Evolutionary conservation across 768 basidiomycete species (phyloP), one percentile per base, ranked within the genome.

Genomic region (Pisolithus marmoratus): DNA sequence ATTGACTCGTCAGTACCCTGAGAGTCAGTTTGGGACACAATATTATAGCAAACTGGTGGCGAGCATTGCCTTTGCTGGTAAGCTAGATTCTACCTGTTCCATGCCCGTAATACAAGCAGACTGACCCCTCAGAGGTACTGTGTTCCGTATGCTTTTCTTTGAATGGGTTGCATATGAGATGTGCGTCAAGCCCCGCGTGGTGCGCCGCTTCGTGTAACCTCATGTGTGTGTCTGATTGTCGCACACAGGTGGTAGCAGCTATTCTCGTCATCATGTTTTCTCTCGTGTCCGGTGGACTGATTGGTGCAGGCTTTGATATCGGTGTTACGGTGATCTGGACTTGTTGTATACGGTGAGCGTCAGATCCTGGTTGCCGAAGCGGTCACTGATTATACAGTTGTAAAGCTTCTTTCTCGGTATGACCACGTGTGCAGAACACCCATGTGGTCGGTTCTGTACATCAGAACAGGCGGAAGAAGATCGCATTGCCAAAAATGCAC

Each of bases 121-220:
- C 84, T 82, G 61, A 65, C 87, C 53, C 9, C 72, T 80, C 41
- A 88, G 88, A 67, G 93, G 93, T 14, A 89, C 85, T 7, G 70
- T 95, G n/a, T 75, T 91, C 9, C 92, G 94, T 34, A 92, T 90
- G 89, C 69, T 93, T 36, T 55, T 64, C 44, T 92, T 93, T 60
- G 88, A 89, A 69, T 90, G 82, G 63, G 73, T 93, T 54, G 88
- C 87, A 17, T 93, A 94, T 66, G 90, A 89, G 66, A 59, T 55
- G 92, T 93, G 12, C 79, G 86, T n/a, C 46, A 94, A 94, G 62
- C 86, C 85, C 59, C 91, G 91, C 58, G 94, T 94, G 91, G 85
- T 86, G 52, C 48, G 75, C 9, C 4, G 15, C 5, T n/a, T 62
- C n/a, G 17, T 20, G 24, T n/a, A 15, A 34, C 44, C 12, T 24